Evolutionary conservation across 2,329 filamentous ascomycete genomes (phyloP).

Genomic region (Neocucurbitaria cava): DNA sequence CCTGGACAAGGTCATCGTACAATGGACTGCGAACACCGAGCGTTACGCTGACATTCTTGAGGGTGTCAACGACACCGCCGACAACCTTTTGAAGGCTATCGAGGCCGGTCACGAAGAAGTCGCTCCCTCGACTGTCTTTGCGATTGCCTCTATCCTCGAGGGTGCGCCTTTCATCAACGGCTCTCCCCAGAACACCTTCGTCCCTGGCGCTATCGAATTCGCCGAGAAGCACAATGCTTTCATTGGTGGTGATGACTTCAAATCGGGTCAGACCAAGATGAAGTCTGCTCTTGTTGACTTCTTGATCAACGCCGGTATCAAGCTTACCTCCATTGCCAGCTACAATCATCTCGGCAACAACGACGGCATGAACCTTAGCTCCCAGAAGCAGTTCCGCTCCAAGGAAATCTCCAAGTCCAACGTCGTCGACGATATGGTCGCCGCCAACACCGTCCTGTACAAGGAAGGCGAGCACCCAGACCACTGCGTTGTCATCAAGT

Average conservation of each 20-base stretch:
- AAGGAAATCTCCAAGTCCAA: slow-evolving; percentile 99
- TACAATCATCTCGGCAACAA: slow-evolving; percentile 99
- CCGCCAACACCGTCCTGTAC: slow-evolving; percentile 91
- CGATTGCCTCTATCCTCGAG: slow-evolving; percentile 92
- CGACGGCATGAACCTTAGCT: slow-evolving; percentile 97
- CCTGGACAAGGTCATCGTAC: slow-evolving; percentile 94
- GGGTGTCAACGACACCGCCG: slow-evolving; percentile 95
- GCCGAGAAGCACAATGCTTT: slow-evolving; percentile 87
- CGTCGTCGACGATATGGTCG: slow-evolving; percentile 99
- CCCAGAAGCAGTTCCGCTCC: slow-evolving; percentile 97
- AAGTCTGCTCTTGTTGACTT: slow-evolving; percentile 99
- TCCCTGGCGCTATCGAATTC: slow-evolving; percentile 88
- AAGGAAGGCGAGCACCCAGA: slow-evolving; percentile 92
- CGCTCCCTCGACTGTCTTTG: slow-evolving; percentile 94
- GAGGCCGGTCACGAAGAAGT: slow-evolving; percentile 86
- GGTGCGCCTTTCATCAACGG: slow-evolving; percentile 96
- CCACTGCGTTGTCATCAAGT: slow-evolving; percentile 99
- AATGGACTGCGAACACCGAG: slow-evolving; percentile 99
- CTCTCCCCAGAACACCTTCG: slow-evolving; percentile 98
- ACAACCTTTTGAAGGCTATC: slow-evolving; percentile 89
- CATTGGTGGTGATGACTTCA: slow-evolving; percentile 98
- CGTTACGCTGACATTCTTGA: slow-evolving; percentile 87
- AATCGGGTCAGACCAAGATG: slow-evolving; percentile 99
- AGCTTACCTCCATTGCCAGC: slow-evolving; percentile 95
- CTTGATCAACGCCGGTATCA: slow-evolving; percentile 97